These are phyloP conservation scores for Acanthamoeba quina DNA, from an alignment of 208 protist genomes.

Conservation along the genomic window DNA sequence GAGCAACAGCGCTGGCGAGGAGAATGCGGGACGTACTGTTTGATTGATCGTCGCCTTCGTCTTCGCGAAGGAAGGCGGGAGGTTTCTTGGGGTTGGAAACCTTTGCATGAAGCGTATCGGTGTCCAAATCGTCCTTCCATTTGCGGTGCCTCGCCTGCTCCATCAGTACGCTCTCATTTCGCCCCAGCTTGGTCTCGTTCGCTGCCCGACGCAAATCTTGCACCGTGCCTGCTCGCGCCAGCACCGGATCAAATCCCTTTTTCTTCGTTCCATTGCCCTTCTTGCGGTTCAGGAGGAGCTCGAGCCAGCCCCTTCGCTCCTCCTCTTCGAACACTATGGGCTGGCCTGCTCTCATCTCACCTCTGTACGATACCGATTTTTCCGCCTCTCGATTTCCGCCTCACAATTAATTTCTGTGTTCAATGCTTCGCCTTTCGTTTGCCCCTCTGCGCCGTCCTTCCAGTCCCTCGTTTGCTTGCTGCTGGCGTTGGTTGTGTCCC, in stretches of 20 bases:
- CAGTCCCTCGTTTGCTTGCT: too few relatives aligned
- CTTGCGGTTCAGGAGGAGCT: neutral
- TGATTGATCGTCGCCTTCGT: neutral
- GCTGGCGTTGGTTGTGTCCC: too few relatives aligned
- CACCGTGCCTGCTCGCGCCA: neutral
- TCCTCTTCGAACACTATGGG: neutral
- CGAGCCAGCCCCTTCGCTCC: slow-evolving; percentile 4
- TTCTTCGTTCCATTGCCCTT: neutral
- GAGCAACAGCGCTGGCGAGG: neutral
- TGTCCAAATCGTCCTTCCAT: slow-evolving; percentile 40
- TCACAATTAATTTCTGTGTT: too few relatives aligned
- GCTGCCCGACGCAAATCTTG: neutral
- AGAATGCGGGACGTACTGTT: neutral
- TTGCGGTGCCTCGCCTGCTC: neutral
- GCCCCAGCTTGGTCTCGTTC: neutral
- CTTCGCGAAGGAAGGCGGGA: neutral
- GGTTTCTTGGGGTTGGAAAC: neutral
- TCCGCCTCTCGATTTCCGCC: too few relatives aligned
- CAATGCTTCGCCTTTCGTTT: too few relatives aligned
- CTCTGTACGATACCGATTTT: neutral
- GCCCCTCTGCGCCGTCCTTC: too few relatives aligned
- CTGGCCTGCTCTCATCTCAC: neutral
- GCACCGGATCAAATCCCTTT: neutral
- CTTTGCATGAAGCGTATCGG: neutral
- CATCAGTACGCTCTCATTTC: neutral